These are phyloP conservation scores for Dovyalis caffra DNA, from an alignment of 345 rosid species.

Conservation along the genomic window DNA sequence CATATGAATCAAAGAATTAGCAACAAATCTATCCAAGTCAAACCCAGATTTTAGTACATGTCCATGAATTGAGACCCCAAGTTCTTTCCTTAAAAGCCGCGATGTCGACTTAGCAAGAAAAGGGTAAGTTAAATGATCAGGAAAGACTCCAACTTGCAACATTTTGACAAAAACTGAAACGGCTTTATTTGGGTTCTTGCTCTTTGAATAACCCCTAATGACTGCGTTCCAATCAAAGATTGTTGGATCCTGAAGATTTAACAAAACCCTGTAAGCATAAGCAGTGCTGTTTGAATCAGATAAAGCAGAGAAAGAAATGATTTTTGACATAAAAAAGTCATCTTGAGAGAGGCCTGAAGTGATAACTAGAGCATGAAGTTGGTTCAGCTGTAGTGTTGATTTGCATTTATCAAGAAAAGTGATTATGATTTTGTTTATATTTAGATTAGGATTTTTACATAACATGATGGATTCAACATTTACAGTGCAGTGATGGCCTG, in stretches of 20 bases:
- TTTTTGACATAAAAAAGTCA: constrained; percentile 41
- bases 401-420: constrained; percentile 51
- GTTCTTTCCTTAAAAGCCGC: constrained; percentile 41
- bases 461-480: constrained; percentile 44
- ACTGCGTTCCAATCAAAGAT: constrained; percentile 56
- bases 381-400: constrained; percentile 48
- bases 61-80: constrained; percentile 49
- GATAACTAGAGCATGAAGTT: constrained; percentile 53
- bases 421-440: constrained; percentile 13
- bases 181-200: constrained; percentile 54
- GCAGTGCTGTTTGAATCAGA: constrained; percentile 43
- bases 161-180: constrained; percentile 47
- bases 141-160: constrained; percentile 47
- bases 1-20: constrained; percentile 68
- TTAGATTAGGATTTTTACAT: constrained; percentile 8
- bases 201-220: constrained; percentile 57
- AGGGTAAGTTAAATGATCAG: constrained; percentile 74
- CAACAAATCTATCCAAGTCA: constrained; percentile 51
- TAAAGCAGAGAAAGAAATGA: constrained; percentile 52
- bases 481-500: constrained; percentile 7
- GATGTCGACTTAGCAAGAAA: constrained; percentile 67
- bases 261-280: constrained; percentile 49
- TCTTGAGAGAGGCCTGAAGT: constrained; percentile 52
- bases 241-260: constrained; percentile 38
- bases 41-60: constrained; percentile 49